phyloP scores from a whole-genome alignment of 306 rosid genomes.

The Quercus rubra region DNA sequence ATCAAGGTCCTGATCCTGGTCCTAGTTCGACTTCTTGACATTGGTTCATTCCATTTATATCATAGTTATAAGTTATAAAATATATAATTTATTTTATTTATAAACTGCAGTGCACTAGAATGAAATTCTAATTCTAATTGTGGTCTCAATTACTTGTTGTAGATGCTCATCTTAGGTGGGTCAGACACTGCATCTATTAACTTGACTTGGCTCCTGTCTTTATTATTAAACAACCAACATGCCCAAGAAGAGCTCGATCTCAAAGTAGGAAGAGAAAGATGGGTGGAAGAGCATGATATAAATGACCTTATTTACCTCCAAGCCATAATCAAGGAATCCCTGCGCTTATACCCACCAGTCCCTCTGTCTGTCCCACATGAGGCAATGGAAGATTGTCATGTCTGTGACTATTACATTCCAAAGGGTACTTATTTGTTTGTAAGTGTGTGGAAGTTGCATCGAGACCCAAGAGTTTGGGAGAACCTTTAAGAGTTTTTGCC shows the following conservation, averaged over 20 bases:
- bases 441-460: background rate
- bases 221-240: slow-evolving; percentile 22
- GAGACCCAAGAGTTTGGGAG: background rate
- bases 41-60: too few relatives aligned
- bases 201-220: slow-evolving; percentile 16
- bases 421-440: background rate
- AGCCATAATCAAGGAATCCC: slow-evolving; percentile 38
- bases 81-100: too few relatives aligned
- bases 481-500: background rate
- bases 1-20: too few relatives aligned
- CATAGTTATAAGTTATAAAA: too few relatives aligned
- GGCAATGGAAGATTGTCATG: slow-evolving; percentile 10
- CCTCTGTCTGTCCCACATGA: slow-evolving; percentile 55
- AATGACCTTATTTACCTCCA: slow-evolving; percentile 13
- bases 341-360: slow-evolving; percentile 47
- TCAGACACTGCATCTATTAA: slow-evolving; percentile 12
- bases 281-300: slow-evolving; percentile 34
- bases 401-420: background rate
- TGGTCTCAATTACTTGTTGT: background rate
- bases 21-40: too few relatives aligned
- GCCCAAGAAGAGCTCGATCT: slow-evolving; percentile 49
- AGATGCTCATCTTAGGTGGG: slow-evolving; percentile 20
- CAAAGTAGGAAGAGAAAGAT: slow-evolving; percentile 37
- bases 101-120: background rate
- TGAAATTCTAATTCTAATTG: background rate